Conservation (phyloP, 495 filamentous ascomycete genomes). For the Aspergillus coremiiformis region DNA sequence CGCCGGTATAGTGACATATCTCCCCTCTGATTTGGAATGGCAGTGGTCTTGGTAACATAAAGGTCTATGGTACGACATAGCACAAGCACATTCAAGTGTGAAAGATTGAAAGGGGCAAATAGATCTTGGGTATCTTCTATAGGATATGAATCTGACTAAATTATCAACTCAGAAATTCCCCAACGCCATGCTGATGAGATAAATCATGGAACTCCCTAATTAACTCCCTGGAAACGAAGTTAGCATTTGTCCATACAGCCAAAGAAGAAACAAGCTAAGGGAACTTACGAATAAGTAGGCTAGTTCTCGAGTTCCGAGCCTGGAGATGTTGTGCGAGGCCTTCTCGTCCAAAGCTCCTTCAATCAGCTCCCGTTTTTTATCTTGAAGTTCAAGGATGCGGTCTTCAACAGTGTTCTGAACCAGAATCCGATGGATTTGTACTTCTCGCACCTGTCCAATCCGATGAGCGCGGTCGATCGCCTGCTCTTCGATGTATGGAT, state of each 20-base stretch:
- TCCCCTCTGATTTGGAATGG: background rate
- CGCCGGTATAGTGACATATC: background rate
- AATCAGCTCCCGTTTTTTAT: conserved; percentile 73
- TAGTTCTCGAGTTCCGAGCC: conserved; percentile 57
- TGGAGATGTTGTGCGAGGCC: conserved; percentile 53
- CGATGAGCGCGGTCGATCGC: conserved; percentile 91
- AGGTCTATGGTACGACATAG: background rate
- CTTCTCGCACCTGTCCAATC: conserved; percentile 70
- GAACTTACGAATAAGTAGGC: conserved; percentile 66
- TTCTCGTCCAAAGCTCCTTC: conserved; percentile 78
- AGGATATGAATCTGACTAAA: background rate
- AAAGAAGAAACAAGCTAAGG: background rate
- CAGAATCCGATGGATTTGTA: conserved; percentile 75
- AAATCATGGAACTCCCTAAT: background rate
- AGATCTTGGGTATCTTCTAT: background rate
- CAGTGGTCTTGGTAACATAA: background rate
- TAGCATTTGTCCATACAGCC: background rate
- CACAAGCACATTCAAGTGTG: background rate
- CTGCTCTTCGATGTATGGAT: conserved; percentile 90
- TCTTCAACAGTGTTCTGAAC: conserved; percentile 81
- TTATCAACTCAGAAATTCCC: background rate
- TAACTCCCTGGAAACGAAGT: conserved; percentile 6
- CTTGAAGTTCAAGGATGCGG: conserved; percentile 77
- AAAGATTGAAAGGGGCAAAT: background rate
- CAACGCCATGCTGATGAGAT: conserved; percentile 7